These are phyloP conservation scores for Tuber magnatum DNA, from an alignment of 495 filamentous ascomycete species.

Conservation along the genomic window DNA sequence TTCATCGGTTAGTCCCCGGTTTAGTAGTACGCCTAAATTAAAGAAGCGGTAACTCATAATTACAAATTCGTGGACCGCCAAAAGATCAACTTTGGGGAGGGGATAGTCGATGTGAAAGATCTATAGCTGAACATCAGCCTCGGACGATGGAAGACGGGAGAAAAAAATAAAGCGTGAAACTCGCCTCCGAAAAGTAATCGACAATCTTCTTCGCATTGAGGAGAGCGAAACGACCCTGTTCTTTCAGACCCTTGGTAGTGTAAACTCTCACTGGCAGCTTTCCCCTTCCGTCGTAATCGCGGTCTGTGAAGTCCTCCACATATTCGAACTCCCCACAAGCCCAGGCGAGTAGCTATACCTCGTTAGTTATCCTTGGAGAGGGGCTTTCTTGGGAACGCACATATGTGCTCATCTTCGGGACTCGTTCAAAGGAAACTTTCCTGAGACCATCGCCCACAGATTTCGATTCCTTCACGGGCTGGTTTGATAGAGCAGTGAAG, in stretches of 20 bases:
- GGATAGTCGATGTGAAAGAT: slow-evolving; percentile 93
- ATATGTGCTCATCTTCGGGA: slow-evolving; percentile 95
- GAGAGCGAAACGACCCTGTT: slow-evolving; percentile 78
- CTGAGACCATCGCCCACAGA: slow-evolving; percentile 53
- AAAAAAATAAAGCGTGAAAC: background rate
- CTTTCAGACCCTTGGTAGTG: slow-evolving; percentile 80
- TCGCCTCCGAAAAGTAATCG: slow-evolving; percentile 83
- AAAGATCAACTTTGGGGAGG: slow-evolving; percentile 85
- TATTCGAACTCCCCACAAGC: slow-evolving; percentile 96
- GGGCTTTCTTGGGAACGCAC: slow-evolving; percentile 40
- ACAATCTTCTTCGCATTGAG: slow-evolving; percentile 81
- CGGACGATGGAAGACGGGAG: background rate
- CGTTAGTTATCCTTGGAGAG: slow-evolving; percentile 15
- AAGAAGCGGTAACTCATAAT: slow-evolving; percentile 37
- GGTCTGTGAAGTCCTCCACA: slow-evolving; percentile 77
- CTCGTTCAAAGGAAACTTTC: slow-evolving; percentile 73
- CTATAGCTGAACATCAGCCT: slow-evolving; percentile 28
- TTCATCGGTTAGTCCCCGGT: slow-evolving; percentile 13
- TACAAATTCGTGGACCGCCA: slow-evolving; percentile 95
- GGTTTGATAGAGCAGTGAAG: slow-evolving; percentile 84
- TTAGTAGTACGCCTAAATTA: slow-evolving; percentile 2
- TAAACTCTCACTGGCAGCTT: slow-evolving; percentile 90
- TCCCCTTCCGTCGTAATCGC: slow-evolving; percentile 75
- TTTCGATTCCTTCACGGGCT: slow-evolving; percentile 67
- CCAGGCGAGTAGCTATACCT: slow-evolving; percentile 72